Base-by-base conservation (phyloP, 176 grass and related monocot species). In the Cenchrus fungigraminus region DNA sequence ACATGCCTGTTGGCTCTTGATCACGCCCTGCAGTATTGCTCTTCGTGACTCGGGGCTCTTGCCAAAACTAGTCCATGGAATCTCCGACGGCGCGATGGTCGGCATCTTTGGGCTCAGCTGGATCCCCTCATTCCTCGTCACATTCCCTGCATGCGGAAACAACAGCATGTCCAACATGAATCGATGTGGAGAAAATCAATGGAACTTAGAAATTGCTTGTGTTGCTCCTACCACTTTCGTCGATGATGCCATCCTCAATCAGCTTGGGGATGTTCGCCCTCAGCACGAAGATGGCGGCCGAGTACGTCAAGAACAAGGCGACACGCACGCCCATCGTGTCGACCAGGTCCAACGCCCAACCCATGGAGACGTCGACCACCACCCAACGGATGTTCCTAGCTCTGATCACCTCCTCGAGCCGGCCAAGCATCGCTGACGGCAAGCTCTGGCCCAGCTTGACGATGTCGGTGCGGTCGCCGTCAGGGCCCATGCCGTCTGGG, bases 211-310 rank as follows among this genome's bases (percentile, higher is more conserved):
- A 19, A 40, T 20, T 63, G 59, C 44, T 47, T 45, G 13, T 15
- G 60, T 47, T 45, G 13, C 19, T 60, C 89, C 78, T 89, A 94
- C 92, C 92, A 79, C 45, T 57, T 67, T 74, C 87, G 8, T 92
- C 90, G 6, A 95, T 75, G 28, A 92, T 43, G 4, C 87, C 90
- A 8, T 82, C 87, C 22, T 85, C 42, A 0, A 91, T 83, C 68
- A 95, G 4, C 37, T 77, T 88, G 20, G 90, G 87, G 74, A 95
- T 22, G 8, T 54, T 74, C 60, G 83, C 13, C 69, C 64, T 44
- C 13, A 79, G 32, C 8, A 47, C 90, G 20, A 92, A 44, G 68
- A 71, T 7, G 3, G 87, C 75, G 4, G 87, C 85, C 0, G 92
- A 82, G 15, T 16, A 86, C 6, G 87, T 83, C 1, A 79, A 86